phyloP scores from a whole-genome alignment of 768 basidiomycete species.

The Podaxis sp. region DNA sequence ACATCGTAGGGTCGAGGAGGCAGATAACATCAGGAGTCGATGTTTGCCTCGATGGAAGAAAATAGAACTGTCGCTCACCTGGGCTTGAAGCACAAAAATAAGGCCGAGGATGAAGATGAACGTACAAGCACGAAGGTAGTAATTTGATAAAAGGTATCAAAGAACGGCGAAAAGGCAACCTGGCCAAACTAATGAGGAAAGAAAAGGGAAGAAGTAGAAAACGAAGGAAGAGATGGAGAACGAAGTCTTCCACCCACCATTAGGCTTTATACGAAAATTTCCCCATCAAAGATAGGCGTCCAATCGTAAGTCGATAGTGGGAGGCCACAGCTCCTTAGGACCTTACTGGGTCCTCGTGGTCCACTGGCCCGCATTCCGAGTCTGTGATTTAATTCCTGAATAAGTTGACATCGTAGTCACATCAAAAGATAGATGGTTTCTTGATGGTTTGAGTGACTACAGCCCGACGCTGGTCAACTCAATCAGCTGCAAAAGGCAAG shows the following conservation, averaged over 20 bases:
- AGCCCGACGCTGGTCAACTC: no score
- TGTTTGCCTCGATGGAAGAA: slow-evolving; percentile 1
- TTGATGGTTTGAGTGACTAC: background rate
- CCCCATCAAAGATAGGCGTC: background rate
- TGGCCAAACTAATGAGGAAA: slow-evolving; percentile 34
- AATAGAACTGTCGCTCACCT: slow-evolving; percentile 19
- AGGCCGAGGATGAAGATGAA: slow-evolving; percentile 24
- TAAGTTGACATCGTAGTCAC: background rate
- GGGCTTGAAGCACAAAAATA: slow-evolving; percentile 28
- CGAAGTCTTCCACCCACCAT: background rate
- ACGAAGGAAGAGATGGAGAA: slow-evolving; percentile 18
- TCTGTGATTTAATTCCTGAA: background rate
- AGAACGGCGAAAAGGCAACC: slow-evolving; percentile 39
- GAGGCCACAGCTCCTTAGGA: background rate
- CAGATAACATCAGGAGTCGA: background rate
- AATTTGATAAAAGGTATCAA: slow-evolving; percentile 25
- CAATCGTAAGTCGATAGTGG: no score
- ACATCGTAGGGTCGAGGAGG: background rate
- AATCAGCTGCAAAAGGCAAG: background rate
- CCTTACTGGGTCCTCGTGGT: background rate
- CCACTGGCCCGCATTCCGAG: background rate
- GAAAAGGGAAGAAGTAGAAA: slow-evolving; percentile 14
- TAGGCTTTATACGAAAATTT: background rate
- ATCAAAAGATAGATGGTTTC: background rate
- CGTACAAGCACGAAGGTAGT: background rate